Evolutionary conservation across 2,329 filamentous ascomycete species (phyloP).

Genomic region (Beauveria rudraprayagi): DNA sequence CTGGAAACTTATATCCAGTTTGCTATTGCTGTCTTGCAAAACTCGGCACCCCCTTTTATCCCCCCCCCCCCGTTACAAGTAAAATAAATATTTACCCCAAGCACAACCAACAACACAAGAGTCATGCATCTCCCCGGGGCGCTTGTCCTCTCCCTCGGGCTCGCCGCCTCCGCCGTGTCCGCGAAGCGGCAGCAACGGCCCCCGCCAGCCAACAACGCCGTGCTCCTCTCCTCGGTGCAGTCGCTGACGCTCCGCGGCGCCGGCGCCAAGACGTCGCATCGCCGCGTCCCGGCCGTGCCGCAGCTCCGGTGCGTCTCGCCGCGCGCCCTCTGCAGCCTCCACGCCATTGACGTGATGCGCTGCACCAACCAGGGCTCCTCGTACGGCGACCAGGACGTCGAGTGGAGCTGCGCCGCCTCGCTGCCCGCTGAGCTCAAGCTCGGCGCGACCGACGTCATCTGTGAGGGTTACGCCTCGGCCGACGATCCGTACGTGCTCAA

Average conservation of each 20-base stretch:
- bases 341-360: conserved; percentile 74
- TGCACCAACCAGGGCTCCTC: conserved; percentile 79
- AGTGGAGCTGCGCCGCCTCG: conserved; percentile 76
- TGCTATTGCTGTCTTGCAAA: not conserved
- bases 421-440: conserved; percentile 59
- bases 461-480: conserved; percentile 72
- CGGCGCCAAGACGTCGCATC: conserved; percentile 58
- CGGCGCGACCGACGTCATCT: conserved; percentile 81
- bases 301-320: conserved; percentile 71
- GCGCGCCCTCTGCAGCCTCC: conserved; percentile 55
- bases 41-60: not conserved
- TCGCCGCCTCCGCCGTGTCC: conserved; percentile 20
- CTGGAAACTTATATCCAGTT: not conserved
- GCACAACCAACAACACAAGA: not conserved
- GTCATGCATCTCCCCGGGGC: conserved; percentile 22
- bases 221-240: conserved; percentile 57
- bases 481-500: conserved; percentile 83
- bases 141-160: conserved; percentile 16
- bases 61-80: too few species aligned
- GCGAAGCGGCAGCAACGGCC: conserved; percentile 15
- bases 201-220: conserved; percentile 37
- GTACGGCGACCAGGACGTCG: conserved; percentile 72
- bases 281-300: conserved; percentile 67
- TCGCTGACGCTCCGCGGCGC: conserved; percentile 67
- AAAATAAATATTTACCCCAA: not conserved